A percentile compares a stretch with the other conserved stretches of the same genome.
These are phyloP conservation scores for Pyricularia sp. DNA, from an alignment of 2,329 filamentous ascomycete genomes.

Conservation along the genomic window DNA sequence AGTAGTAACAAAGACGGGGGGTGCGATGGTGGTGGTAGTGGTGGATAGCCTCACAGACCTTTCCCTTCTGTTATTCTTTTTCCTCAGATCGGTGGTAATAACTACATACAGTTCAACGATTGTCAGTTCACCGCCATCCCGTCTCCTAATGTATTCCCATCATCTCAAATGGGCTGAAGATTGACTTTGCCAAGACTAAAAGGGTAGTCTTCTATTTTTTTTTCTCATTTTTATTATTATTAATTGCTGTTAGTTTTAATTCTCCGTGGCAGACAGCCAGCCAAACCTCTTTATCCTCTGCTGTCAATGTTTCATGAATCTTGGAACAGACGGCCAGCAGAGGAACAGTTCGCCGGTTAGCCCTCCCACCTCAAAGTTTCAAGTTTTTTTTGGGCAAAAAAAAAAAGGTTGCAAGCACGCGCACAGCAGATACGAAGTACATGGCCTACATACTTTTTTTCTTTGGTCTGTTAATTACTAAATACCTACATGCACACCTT, in stretches of 20 bases:
- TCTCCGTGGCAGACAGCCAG: neutral
- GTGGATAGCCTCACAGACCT: neutral
- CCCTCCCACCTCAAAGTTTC: neutral
- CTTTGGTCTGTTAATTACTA: too few species aligned
- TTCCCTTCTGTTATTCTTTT: neutral
- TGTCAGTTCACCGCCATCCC: neutral
- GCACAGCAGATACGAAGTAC: too few species aligned
- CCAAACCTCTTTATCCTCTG: neutral
- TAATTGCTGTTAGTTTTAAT: neutral
- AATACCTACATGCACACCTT: too few species aligned
- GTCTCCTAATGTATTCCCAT: neutral
- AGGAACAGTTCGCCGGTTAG: neutral
- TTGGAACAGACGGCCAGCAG: neutral
- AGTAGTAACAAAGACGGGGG: neutral
- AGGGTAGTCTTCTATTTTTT: too few species aligned
- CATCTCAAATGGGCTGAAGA: neutral
- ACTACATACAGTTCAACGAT: neutral
- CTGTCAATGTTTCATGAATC: constrained; percentile 1
- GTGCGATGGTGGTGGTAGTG: neutral
- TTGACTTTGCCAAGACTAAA: neutral
- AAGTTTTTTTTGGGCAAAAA: neutral
- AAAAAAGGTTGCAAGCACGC: too few species aligned
- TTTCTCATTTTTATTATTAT: neutral
- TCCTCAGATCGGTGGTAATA: neutral
- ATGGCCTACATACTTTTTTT: too few species aligned